Evolutionary conservation across 148 eudicot species (phyloP), one percentile per base, ranked within the genome.

Genomic region (Limonium bicolor): DNA sequence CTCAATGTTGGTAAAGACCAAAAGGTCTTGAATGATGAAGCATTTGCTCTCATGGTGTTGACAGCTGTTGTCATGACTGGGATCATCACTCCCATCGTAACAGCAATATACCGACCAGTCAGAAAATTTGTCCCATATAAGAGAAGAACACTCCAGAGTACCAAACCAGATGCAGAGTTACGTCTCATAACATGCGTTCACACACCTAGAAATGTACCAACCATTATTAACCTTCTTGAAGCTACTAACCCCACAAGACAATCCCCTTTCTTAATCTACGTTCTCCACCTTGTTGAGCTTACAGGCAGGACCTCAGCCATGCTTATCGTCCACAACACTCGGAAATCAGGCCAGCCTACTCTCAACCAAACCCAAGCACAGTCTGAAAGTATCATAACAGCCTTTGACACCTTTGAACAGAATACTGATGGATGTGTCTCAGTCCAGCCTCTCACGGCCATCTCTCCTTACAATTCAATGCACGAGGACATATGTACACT

Each of bases 1-100:
- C 74, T 90, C n/a, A 90, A 90, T 43, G 87, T 90, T 13, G 95
- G 99, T 9, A 85, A 62, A 64, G 99, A 90, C 50, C 87, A 80
- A 70, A 75, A 77, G 82, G 82, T 85, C 1, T 41, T 80, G 12
- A 84, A 90, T 48, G 88, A 76, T 20, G 60, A 61, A 33, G 61
- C 95, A 29, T 85, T 78, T 52, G 67, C 99, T 7, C 67, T 90
- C 34, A 73, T 90, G 86, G 77, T 90, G 30, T 34, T 78, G n/a
- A 71, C 76, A 2, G 74, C 93, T 0, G 48, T 80, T n/a, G 28
- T 76, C 26, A 84, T 81, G 76, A 84, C 94, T 0, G 63, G 75
- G 10, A 39, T 72, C n/a, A 72, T 78, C 38, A 54, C 65, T 0
- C 99, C 99, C 3, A 24, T 71, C 0, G 93, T 90, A 20, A 73